Evolutionary conservation across 2,329 filamentous ascomycete species (phyloP), one percentile per base, ranked within the genome.

Genomic region (Coleophoma eucalyptorum): DNA sequence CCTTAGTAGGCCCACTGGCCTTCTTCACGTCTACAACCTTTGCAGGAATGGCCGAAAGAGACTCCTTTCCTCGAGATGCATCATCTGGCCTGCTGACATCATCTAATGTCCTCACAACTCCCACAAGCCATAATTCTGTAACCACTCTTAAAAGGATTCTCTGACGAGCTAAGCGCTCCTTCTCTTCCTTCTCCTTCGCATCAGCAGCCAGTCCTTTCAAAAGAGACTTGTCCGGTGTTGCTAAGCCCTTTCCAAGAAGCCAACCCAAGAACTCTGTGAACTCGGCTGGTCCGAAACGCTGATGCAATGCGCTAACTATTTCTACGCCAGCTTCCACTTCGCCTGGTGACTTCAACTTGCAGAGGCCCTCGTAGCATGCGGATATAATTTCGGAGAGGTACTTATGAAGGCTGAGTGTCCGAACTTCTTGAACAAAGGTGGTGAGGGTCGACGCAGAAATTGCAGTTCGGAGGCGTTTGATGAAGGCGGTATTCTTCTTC

Each of bases 401-500:
- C 68, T 96, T 97, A 78, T 93, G 90, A 46, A 97, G 80, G 60
- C 92, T 97, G 26, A 97, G 79, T 21, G 90, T 89, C 62, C 88
- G 86, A 62, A 96, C 92, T 67, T 97, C 93, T 67, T 93, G 84
- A 44, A 96, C 74, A 71, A 97, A 96, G 52, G 90, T 94, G 58
- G 81, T 77, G 49, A 92, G 83, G 50, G 88, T 89, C 50, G 90
- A 78, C 45, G 89, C 74, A 56, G 88, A 92, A 56, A 97, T 86
- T 53, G 90, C 89, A 52, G 93, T 97, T 61, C 93, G 89, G 50
- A 97, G 79, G 64, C 93, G 90, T 72, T 96, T 97, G 67, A 97
- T 97, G 69, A 97, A 97, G 58, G 92, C 91, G 4, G 93, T 97
- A 64, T 97, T 97, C 77, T 97, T 97, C 75, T 96, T 97, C 69